Evolutionary conservation across 306 rosid genomes (phyloP), one percentile per base, ranked within the genome.

Genomic region (Cicer bijugum): DNA sequence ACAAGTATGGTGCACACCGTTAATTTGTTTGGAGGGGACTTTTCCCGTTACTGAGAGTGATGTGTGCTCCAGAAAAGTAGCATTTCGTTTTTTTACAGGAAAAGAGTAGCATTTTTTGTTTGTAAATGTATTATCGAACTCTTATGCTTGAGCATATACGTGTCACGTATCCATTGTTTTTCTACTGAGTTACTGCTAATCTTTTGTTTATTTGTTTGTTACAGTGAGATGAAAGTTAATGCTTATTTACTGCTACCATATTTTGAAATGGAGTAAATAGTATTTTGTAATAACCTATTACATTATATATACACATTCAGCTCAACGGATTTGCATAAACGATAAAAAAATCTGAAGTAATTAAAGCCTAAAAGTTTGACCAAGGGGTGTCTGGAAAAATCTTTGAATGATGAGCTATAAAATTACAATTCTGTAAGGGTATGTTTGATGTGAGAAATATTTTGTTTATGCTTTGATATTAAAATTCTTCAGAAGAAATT

Each of bases 41-140:
- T 75, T 69, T 69, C 65, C 19, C 8, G 16, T 12, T 10, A 61
- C 51, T 50, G 45, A 52, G 78, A 64, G 44, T 79, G 72, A 40
- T 16, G 46, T 10, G 12, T 75, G 55, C 62, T 63, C 3, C 51
- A 63, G 78, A 75, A 75, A 23, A 69, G 12, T 37, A 52, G 68
- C 52, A 12, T 33, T 57, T 20, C 23, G 23, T 20, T 56, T 57
- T 57, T 37, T 55, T 37, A 20, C 39, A 1, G 23, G 63, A 57
- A 10, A 23, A 53, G 9, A 16, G 12, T 60, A 38, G 7, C 67
- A 14, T 38, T 74, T 68, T 12, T 20, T 45, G 40, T 33, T 62
- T 44, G 75, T 80, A 66, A 39, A 57, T 56, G 45, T 53, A 53
- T 69, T 69, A 46, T 55, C 45, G 42, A 16, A 47, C 43, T 70